Evolutionary conservation across 169 alveolate species (phyloP), one percentile per base, ranked within the genome.

Genomic region (Plasmodium knowlesi): DNA sequence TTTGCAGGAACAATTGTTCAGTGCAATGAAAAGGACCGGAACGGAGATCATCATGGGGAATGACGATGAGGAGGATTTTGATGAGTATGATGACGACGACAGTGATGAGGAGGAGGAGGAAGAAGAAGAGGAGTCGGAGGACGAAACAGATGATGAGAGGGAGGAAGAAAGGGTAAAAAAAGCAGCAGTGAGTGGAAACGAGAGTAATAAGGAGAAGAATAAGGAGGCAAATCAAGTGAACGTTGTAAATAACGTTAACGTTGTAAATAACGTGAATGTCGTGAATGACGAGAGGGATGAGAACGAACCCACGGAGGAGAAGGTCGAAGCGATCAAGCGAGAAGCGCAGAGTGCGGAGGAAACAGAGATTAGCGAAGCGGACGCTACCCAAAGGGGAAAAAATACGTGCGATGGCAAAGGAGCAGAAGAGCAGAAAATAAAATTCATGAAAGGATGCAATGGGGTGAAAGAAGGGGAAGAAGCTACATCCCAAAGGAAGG

Each of bases 41-140:
- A 41, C 39, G 39, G 32, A 82, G 22, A 82, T 82, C 39, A 30
- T 53, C n/a, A 22, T 53, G 19, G 79, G 41, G 79, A 54, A 82
- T 22, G 88, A 81, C 22, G 88, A 54, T 10, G 89, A 53, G 74
- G 89, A 82, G 2, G 28, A 61, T 61, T 61, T 61, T 28, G 89
- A 82, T 10, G 89, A 82, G 43, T 25, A 53, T n/a, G 89, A 82
- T 19, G 89, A 82, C 14, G 32, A 82, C 8, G 89, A 82, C 34
- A 39, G 50, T 9, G 88, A 83, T 0, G 83, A 41, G 5, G 82
- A 84, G 37, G 92, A 73, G 5, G 71, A 85, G 5, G 70, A 70
- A 3, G 76, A 74, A 39, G 93, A 73, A 22, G 83, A 74, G 6
- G 84, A 85, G 43, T 57, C 70, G 34, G 83, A 83, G 2, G 37